Evolutionary conservation across 805 yeast genomes (phyloP), one percentile per base, ranked within the genome.

Genomic region (Myxozyma neotropica): DNA sequence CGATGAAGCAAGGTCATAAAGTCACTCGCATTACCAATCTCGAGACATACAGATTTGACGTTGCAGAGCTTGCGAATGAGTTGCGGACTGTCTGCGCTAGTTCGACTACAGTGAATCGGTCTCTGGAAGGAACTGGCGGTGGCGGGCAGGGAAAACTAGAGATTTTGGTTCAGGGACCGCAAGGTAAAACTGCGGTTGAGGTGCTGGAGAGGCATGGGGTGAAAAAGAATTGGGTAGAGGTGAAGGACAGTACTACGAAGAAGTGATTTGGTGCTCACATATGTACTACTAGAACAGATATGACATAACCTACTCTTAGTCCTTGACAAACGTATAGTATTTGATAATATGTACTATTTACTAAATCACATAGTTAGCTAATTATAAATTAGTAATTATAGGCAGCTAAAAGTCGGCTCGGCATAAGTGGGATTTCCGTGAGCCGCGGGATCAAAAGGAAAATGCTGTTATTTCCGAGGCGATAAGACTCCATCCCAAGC

Each of bases 121-220:
- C 74, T 2, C 56, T 65, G 5, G 74, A 71, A 43, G 60, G 63
- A 10, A 36, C 57, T 7, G 26, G 47, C 17, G 59, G 53, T n/a
- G 57, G 54, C 10, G 86, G 86, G 0, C 83, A 82, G 29, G 81
- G 83, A 15, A 81, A 81, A 40, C 72, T 78, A 42, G 95, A 89
- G 68, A 90, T 94, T 3, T 80, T 84, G 48, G 96, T 94, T 1
- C 98, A 94, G 75, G 99, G 99, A 0, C 88, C 93, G 1, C 98
- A 93, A 71, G 84, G 84, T 24, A 80, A 82, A 48, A 71, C 80
- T 0, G 82, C 87, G 10, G 75, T 79, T n/a, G 86, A 84, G 1
- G 71, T 86, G 46, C 74, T 92, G 58, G 79, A 75, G 45, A 76
- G 83, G 58, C 76, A 78, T 54, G 96, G 96, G 0, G 74, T 93